Evolutionary conservation across 176 grass and related monocot species (phyloP).

Genomic region (Hordeum vulgare): MorexV3_pseudomolecules_assembly NC_058520.1:249167966-249168465

Average conservation of each 20-base stretch:
- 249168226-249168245: slow-evolving; percentile 57
- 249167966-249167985: background rate
- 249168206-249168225: slow-evolving; percentile 88
- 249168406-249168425: slow-evolving; percentile 50
- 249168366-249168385: slow-evolving; percentile 76
- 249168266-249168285: background rate
- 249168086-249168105: slow-evolving; percentile 96
- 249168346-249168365: slow-evolving; percentile 76
- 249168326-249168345: slow-evolving; percentile 76
- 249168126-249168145: slow-evolving; percentile 88
- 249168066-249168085: slow-evolving; percentile 88
- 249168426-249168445: slow-evolving; percentile 66
- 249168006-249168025: slow-evolving; percentile 80
- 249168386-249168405: slow-evolving; percentile 80
- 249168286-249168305: background rate
- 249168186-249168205: slow-evolving; percentile 37
- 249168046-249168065: slow-evolving; percentile 82
- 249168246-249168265: slow-evolving; percentile 28
- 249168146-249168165: slow-evolving; percentile 82
- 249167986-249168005: slow-evolving; percentile 25
- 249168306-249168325: slow-evolving; percentile 15
- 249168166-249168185: slow-evolving; percentile 71
- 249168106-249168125: slow-evolving; percentile 69
- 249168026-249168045: slow-evolving; percentile 82
- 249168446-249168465: slow-evolving; percentile 69